Percentiles rank a stretch among this genome's conserved stretches.
Evolutionary conservation across 768 basidiomycete genomes (phyloP).

Genomic region (Amanita rimosa): DNA sequence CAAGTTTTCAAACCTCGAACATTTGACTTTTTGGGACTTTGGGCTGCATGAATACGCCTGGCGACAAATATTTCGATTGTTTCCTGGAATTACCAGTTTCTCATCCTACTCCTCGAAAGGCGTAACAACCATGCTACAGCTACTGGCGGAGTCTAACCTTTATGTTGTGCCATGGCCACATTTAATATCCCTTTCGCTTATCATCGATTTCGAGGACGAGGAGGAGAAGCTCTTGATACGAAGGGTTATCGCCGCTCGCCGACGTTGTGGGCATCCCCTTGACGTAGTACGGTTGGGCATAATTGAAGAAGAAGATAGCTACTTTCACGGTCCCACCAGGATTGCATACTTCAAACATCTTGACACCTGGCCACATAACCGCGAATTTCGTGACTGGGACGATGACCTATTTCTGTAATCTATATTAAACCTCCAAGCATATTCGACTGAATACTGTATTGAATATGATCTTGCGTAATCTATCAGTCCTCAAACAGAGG

Average conservation of each 20-base stretch:
- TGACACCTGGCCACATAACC: slow-evolving; percentile 20
- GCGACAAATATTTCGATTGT: neutral
- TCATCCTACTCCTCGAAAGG: slow-evolving; percentile 13
- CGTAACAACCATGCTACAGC: slow-evolving; percentile 16
- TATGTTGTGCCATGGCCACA: slow-evolving; percentile 21
- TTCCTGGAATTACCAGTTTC: slow-evolving; percentile 21
- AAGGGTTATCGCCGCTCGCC: slow-evolving; percentile 16
- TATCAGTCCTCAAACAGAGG: slow-evolving; percentile 40
- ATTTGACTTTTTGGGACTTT: slow-evolving; percentile 29
- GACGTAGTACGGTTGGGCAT: slow-evolving; percentile 18
- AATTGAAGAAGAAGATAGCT: slow-evolving; percentile 9
- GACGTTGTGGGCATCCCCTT: slow-evolving; percentile 16
- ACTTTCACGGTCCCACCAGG: slow-evolving; percentile 10
- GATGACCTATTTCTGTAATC: slow-evolving; percentile 17
- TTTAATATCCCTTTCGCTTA: slow-evolving; percentile 20
- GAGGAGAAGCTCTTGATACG: slow-evolving; percentile 17
- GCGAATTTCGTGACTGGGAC: slow-evolving; percentile 18
- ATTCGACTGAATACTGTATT: neutral
- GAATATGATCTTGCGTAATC: neutral
- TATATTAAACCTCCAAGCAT: neutral
- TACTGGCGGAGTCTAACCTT: slow-evolving; percentile 12
- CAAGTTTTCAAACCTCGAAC: slow-evolving; percentile 23
- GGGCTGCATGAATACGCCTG: slow-evolving; percentile 15
- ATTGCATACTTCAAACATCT: slow-evolving; percentile 16
- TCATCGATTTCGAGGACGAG: slow-evolving; percentile 12